Base-by-base conservation (phyloP, 768 basidiomycete species). In the Daedaleopsis sinensis region DNA sequence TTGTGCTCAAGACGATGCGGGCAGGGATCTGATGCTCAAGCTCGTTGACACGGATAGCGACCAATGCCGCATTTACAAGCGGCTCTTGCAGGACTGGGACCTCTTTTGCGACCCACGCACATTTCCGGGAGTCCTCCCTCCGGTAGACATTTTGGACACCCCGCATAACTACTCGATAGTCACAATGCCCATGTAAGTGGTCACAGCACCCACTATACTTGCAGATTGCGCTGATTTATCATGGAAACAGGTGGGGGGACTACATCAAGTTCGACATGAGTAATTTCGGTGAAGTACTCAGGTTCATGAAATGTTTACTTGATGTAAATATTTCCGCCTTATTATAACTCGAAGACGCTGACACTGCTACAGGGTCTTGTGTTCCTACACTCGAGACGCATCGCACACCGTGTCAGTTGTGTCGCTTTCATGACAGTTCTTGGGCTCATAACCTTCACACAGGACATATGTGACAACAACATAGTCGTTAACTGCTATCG, bases 151-250 rank as follows among this genome's bases (percentile, higher is more conserved):
- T 13, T 32, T 57, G 10, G 47, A 48, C n/a, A 48, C 46, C 8
- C 46, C 56, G 44, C 44, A 48, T 27, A 32, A 38, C 27, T 57
- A 46, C 35, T 32, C 36, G 13, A 46, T 57, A 9, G 47, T 57
- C 9, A 46, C 38, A 3, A 57, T 57, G 56, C 56, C 56, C 19
- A 48, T 23, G 56, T 49, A 37, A 49, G 56, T 49, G 11, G 19
- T 27, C 32, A 38, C 19, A n/a, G 5, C 8, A 9, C 24, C 27
- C 27, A 32, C 27, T 32, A 32, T 10, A 2, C 15, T 16, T 13
- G 16, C 21, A 1, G 24, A 16, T 11, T 37, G 5, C 16, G 16
- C 15, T 19, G 15, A 13, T n/a, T 5, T 24, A 35, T 35, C 35
- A 43, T 15, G 13, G n/a, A 15, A 12, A 6, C 6, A 55, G 54